Base-by-base conservation (phyloP, 805 yeast genomes). In the Candida andamanensis region DNA sequence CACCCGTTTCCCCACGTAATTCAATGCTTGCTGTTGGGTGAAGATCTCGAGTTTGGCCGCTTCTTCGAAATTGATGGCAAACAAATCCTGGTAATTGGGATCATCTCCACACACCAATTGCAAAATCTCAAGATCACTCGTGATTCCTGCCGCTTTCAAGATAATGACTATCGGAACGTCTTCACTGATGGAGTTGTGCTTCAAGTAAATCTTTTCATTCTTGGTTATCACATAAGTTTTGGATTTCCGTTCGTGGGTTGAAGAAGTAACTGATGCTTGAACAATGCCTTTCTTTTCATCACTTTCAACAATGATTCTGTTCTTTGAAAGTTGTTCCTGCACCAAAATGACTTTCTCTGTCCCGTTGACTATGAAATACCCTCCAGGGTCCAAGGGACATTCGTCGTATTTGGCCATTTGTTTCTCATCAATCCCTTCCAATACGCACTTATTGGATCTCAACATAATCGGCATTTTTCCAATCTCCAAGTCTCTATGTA, bases 381-480 rank as follows among this genome's bases (percentile, higher is more conserved):
- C 98, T 62, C 98, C 98, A 5, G 98, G 98, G 60, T 92, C 98
- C 30, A 92, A 67, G 0, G 98, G 98, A 59, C 98, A 92, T 60
- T 92, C 98, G 46, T 85, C 80, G 45, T 84, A 67, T 16, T 63
- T 63, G 0, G 98, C 97, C 97, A 92, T 90, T 46, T 77, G 81
- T 18, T 64, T 56, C 49, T 90, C 95, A 30, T 76, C 68, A 29
- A 83, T 78, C 13, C 87, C 94, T 40, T 77, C 77, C 38, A 92
- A 65, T 21, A 85, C 79, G 71, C 98, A 92, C 55, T 87, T 86
- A 54, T 86, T 85, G 16, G 95, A 84, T 47, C 97, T 72, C 47
- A 92, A 70, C 98, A 92, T 92, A 49, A 92, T 80, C n/a, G 98
- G 98, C 96, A 92, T 92, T 51, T 95, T 76, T 21, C 98, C 99